Percentiles rank a stretch among this genome's conserved stretches.
Evolutionary conservation across 306 rosid genomes (phyloP).

Genomic region (Inga laurina): DNA sequence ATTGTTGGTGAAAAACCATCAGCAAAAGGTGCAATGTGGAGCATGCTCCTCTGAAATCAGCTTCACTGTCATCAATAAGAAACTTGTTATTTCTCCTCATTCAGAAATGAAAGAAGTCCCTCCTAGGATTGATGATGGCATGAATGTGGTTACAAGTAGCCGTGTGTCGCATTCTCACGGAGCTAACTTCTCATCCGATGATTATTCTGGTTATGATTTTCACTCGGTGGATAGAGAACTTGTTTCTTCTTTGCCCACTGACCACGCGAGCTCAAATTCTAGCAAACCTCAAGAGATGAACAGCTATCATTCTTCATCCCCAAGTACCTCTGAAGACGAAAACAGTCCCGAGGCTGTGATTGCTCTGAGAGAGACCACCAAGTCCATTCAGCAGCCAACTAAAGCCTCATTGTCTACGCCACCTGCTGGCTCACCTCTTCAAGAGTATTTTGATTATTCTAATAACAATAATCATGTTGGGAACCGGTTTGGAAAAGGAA

Average conservation of each 20-base stretch:
- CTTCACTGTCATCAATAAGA: slow-evolving; percentile 53
- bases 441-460: slow-evolving; percentile 70
- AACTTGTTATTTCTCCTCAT: slow-evolving; percentile 60
- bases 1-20: slow-evolving; percentile 47
- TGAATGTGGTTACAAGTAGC: slow-evolving; percentile 42
- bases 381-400: slow-evolving; percentile 47
- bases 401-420: slow-evolving; percentile 56
- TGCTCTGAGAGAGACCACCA: slow-evolving; percentile 47
- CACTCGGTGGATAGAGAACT: slow-evolving; percentile 79
- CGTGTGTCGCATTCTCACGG: slow-evolving; percentile 41
- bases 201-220: slow-evolving; percentile 89
- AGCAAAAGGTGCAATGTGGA: slow-evolving; percentile 78
- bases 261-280: slow-evolving; percentile 41
- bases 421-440: slow-evolving; percentile 78
- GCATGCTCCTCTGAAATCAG: slow-evolving; percentile 74
- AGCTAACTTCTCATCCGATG: slow-evolving; percentile 83
- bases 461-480: slow-evolving; percentile 40
- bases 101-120: slow-evolving; percentile 43
- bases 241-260: slow-evolving; percentile 42
- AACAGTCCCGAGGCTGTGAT: slow-evolving; percentile 56
- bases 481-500: slow-evolving; percentile 73
- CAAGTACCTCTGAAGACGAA: slow-evolving; percentile 74
- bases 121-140: slow-evolving; percentile 36
- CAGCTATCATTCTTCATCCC: slow-evolving; percentile 75
- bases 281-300: slow-evolving; percentile 70